Base-by-base conservation (phyloP, 495 filamentous ascomycete species). In the Penicillium lividum region DNA sequence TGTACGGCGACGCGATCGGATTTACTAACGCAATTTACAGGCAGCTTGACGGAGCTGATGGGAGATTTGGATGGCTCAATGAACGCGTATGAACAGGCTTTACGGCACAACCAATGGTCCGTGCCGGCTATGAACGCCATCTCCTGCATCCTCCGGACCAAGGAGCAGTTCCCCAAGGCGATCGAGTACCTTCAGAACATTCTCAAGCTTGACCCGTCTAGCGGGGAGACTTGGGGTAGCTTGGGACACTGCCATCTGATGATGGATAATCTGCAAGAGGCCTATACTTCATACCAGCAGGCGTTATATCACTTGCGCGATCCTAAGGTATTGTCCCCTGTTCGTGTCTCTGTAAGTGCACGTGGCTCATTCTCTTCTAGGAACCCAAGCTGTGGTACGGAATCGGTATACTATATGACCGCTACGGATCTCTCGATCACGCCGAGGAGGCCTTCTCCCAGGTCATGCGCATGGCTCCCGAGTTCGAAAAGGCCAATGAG, bases 321-420 rank as follows among this genome's bases (percentile, higher is more conserved):
- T 74, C 93, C 94, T 1, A 98, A 98, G 84, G 92, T 96, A 75
- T 60, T 77, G 75, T 40, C 36, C 44, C 16, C 18, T 27, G 28
- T 52, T 49, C 38, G 8, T 7, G 30, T 25, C 9, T 45, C 3
- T 25, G 3, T 18, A n/a, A 31, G n/a, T 34, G 18, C 6, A n/a
- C n/a, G 11, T 29, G 53, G 11, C 18, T 46, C 18, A 40, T 29
- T 28, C 10, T 45, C n/a, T 45, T 30, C 15, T 65, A 97, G 90
- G 95, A 99, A 68, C 94, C 94, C 5, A 96, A 96, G 68, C 81
- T 99, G 9, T 99, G 94, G 94, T 99, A 99, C 68, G 94, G 94
- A 18, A 99, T 99, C 54, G 94, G 94, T 40, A 99, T 99, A 53
- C 76, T 99, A 4, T 99, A 99, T 63, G 94, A 99, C 68, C 85